Evolutionary conservation across 1,139 yeast species (phyloP), one percentile per base, ranked within the genome.

Genomic region (Lodderomyces parapsilosis): DNA sequence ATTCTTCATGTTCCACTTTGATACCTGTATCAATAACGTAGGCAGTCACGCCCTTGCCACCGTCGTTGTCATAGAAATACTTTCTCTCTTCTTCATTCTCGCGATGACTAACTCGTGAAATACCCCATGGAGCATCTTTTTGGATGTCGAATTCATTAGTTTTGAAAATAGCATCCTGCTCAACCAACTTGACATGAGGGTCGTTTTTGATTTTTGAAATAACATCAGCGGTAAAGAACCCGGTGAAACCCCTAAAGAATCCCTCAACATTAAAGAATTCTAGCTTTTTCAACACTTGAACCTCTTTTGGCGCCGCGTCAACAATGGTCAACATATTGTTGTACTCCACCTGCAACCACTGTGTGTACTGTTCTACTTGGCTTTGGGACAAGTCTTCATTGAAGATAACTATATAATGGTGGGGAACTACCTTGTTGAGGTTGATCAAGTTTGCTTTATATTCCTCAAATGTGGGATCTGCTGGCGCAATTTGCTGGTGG

Each of bases 351-450:
- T 73, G 66, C 49, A 85, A 79, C 81, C 85, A 74, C 56, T 76
- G 75, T 57, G 76, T 75, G 67, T 88, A 96, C 71, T 79, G 74
- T 24, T 68, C 68, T 31, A 77, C 69, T 35, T 56, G 62, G 3
- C 54, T 47, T 7, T 50, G 51, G 4, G 55, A 44, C 36, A 59
- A 54, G 15, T 55, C 64, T 14, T 65, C 65, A 18, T 69, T 62
- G 45, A 66, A 64, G 19, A 70, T 69, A 38, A 69, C 59, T 36
- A 70, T 63, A 47, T 68, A 71, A 43, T 57, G 64, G 43, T 63
- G 79, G 31, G 90, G 86, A 54, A 88, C 78, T 42, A 76, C 56
- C 24, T 40, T 45, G 13, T 47, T 48, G 18, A 45, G 38, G 14
- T 36, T 36, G 28, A 43, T 34, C 27, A 17, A 31, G 6, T 31